Percentiles rank a stretch among this genome's conserved stretches.
phyloP scores from a whole-genome alignment of 2,329 filamentous ascomycete genomes.

The Fusarium sp. region DNA sequence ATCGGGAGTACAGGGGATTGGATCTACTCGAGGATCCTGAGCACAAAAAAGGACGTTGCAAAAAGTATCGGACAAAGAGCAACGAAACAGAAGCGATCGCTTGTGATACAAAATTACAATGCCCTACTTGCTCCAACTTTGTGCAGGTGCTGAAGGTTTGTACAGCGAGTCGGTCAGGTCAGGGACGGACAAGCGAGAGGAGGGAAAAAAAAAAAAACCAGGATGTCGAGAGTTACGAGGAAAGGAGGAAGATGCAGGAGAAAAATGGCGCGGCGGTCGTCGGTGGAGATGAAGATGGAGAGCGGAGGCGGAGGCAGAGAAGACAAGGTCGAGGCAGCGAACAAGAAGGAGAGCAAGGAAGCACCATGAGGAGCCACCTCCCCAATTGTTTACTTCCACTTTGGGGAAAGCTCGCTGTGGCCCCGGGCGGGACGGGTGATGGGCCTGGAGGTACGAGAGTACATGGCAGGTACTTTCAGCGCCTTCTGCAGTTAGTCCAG shows the following conservation, averaged over 20 bases:
- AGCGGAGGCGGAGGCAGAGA: slow-evolving; percentile 19
- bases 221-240: slow-evolving; percentile 31
- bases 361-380: background rate
- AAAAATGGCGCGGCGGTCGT: slow-evolving; percentile 29
- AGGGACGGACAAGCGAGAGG: slow-evolving; percentile 12
- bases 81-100: slow-evolving; percentile 17
- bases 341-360: slow-evolving; percentile 16
- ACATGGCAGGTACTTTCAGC: slow-evolving; percentile 31
- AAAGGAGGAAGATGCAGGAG: slow-evolving; percentile 22
- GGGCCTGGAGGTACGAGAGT: slow-evolving; percentile 8
- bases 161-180: slow-evolving; percentile 2
- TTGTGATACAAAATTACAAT: slow-evolving; percentile 27
- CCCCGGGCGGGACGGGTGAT: slow-evolving; percentile 35
- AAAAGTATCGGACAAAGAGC: slow-evolving; percentile 31
- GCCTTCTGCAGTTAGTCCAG: background rate
- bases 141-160: slow-evolving; percentile 19
- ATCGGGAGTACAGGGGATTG: slow-evolving; percentile 32
- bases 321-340: slow-evolving; percentile 22
- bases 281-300: slow-evolving; percentile 30
- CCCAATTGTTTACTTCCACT: slow-evolving; percentile 41
- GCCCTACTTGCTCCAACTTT: background rate
- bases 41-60: slow-evolving; percentile 29
- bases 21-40: slow-evolving; percentile 44
- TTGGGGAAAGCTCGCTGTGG: slow-evolving; percentile 34
- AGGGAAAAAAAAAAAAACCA: slow-evolving; percentile 10